Conservation (phyloP, 2,329 filamentous ascomycete genomes). For the Phoma sp. region DNA sequence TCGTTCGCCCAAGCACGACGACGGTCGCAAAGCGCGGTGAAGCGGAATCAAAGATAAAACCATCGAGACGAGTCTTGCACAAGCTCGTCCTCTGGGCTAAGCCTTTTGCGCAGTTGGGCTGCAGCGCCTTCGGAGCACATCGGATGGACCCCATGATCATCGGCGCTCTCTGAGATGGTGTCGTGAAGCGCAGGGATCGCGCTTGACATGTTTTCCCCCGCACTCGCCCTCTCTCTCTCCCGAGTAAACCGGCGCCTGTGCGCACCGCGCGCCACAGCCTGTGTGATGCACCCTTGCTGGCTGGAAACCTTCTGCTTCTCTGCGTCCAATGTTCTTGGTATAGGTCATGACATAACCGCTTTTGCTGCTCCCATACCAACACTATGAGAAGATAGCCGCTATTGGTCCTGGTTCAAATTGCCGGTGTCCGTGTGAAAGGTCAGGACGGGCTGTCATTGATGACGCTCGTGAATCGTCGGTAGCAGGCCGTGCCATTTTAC, state of each 20-base stretch:
- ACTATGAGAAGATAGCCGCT: too few species aligned
- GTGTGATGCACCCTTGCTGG: slow-evolving; percentile 1
- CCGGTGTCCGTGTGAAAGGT: too few species aligned
- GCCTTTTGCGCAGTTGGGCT: neutral
- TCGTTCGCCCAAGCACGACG: neutral
- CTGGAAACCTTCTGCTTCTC: neutral
- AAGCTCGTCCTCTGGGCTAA: neutral
- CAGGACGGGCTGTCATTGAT: neutral
- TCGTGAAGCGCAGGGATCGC: slow-evolving; percentile 12
- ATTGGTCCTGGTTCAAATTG: neutral
- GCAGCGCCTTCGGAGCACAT: slow-evolving; percentile 1
- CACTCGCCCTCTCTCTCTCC: slow-evolving; percentile 6
- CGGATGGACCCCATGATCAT: slow-evolving; percentile 12
- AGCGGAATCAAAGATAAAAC: neutral
- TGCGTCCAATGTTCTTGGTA: neutral
- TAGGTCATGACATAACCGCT: slow-evolving; percentile 13
- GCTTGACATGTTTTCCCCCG: neutral
- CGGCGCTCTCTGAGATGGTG: slow-evolving; percentile 9
- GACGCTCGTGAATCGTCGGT: neutral
- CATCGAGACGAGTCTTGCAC: neutral
- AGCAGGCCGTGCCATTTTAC: neutral
- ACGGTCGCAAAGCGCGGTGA: slow-evolving; percentile 10
- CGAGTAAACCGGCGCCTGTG: neutral
- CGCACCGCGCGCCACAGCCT: slow-evolving; percentile 10
- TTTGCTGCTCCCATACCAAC: neutral